Evolutionary conservation across 2,329 filamentous ascomycete species (phyloP).

Genomic region (Penicillium italicum): DNA sequence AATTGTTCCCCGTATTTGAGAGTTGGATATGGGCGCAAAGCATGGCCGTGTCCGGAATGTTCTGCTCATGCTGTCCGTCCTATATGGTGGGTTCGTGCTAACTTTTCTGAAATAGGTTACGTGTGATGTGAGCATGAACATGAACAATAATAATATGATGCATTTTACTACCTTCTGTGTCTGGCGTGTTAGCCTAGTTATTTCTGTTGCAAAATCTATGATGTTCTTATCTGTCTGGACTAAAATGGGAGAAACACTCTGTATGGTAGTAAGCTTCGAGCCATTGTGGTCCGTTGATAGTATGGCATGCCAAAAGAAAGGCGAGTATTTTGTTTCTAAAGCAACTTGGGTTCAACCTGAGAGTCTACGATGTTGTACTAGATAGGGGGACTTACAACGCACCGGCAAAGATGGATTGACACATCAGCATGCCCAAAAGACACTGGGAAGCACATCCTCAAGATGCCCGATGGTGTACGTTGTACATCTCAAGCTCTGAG

Average conservation of each 20-base stretch:
- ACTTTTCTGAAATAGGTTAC: conserved; percentile 27
- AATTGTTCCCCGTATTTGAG: background rate
- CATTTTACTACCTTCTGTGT: conserved; percentile 19
- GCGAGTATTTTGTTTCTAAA: background rate
- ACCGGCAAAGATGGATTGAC: background rate
- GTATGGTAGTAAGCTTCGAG: background rate
- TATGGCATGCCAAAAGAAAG: background rate
- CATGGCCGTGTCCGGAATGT: background rate
- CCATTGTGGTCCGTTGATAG: background rate
- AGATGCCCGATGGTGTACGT: background rate
- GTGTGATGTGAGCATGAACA: conserved; percentile 37
- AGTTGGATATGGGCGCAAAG: background rate
- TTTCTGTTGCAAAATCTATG: conserved; percentile 10
- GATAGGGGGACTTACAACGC: background rate
- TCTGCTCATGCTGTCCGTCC: background rate
- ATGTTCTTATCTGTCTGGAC: conserved; percentile 5
- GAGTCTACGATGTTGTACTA: background rate
- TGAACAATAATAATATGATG: conserved; percentile 32
- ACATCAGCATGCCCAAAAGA: background rate
- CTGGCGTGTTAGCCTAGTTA: conserved; percentile 6
- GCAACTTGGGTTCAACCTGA: background rate
- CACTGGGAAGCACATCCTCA: background rate
- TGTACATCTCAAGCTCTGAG: too few relatives aligned
- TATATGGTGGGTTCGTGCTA: background rate
- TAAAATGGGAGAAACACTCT: background rate